Evolutionary conservation across 2,329 filamentous ascomycete genomes (phyloP).

Genomic region (Sporothrix brunneoviolacea): DNA sequence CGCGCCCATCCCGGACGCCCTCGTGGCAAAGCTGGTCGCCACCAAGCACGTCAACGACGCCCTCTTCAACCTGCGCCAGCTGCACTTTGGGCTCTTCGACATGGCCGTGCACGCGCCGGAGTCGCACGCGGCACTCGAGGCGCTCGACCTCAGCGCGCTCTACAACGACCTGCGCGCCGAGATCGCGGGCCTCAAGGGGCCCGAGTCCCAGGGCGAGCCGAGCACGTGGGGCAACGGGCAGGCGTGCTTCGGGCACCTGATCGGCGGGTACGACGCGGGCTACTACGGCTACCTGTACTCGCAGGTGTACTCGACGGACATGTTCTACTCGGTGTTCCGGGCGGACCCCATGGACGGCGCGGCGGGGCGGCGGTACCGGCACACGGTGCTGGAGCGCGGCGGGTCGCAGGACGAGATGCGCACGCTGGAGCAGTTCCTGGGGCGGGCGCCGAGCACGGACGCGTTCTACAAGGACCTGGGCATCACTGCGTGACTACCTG

Average conservation of each 20-base stretch:
- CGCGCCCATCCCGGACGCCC: constrained; percentile 64
- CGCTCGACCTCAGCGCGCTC: constrained; percentile 55
- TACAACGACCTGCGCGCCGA: constrained; percentile 69
- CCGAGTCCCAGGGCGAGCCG: constrained; percentile 55
- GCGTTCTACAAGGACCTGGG: constrained; percentile 77
- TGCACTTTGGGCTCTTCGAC: constrained; percentile 77
- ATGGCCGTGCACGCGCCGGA: constrained; percentile 71
- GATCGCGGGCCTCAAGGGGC: constrained; percentile 67
- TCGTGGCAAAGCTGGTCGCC: constrained; percentile 66
- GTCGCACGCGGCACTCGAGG: constrained; percentile 61
- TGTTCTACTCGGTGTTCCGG: constrained; percentile 79
- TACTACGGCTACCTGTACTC: constrained; percentile 73
- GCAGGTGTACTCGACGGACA: constrained; percentile 76
- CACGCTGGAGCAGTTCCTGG: constrained; percentile 70
- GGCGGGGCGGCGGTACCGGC: constrained; percentile 68
- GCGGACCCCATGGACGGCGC: constrained; percentile 68
- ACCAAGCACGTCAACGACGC: constrained; percentile 79
- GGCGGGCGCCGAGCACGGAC: constrained; percentile 67
- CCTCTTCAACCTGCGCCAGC: constrained; percentile 68
- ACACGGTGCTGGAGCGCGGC: constrained; percentile 70
- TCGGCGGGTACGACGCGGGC: constrained; percentile 78
- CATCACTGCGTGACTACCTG: constrained; percentile 20
- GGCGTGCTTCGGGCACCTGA: constrained; percentile 74
- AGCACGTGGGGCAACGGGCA: constrained; percentile 69
- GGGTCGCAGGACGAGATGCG: constrained; percentile 77